Base-by-base conservation (phyloP, 2,329 filamentous ascomycete genomes). In the Dendryphion nanum region DNA sequence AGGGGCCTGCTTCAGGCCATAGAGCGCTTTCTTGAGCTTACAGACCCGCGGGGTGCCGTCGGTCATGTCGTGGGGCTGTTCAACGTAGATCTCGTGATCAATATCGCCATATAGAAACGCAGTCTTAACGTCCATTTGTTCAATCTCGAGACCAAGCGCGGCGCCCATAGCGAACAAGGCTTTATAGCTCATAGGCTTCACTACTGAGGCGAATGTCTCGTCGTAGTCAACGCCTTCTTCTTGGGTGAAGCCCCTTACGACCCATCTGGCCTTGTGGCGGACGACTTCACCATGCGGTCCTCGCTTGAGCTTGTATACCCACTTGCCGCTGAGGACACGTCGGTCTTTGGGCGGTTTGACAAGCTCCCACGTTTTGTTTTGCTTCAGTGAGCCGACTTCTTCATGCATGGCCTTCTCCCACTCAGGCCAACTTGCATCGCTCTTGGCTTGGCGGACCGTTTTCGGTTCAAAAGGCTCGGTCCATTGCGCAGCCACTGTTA, bases 111-210 rank as follows among this genome's bases (percentile, higher is more conserved):
- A 49, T 6, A 64, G 52, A 37, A 65, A 65, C 4, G 58, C 49
- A 1, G 55, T 63, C 37, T 56, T 55, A 21, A 63, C 50, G 38
- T 64, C 53, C 39, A 64, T 60, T 42, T 64, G 46, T 24, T 61
- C 35, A 24, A 58, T 55, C 29, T 59, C 40, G 1, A 47, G 35
- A 29, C 50, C 47, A 3, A 48, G 30, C 5, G 43, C 35, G 5
- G 37, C 42, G 2, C 31, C 44, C 4, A 62, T 44, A 1, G 50
- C 48, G 21, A 64, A 59, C 8, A 62, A 42, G 6, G 48, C 48
- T 33, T 53, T 55, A 26, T 50, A 53, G 30, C 44, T 50, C 41
- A 53, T 55, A 6, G 44, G 44, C 39, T 50, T 51, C 4, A 50
- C 40, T 3, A 59, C 48, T 1, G 43, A 45, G 10, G 55, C 48